A percentile compares a stretch with the other conserved stretches of the same genome.
These are phyloP conservation scores for Triadica sebifera DNA, from an alignment of 345 rosid genomes.

Conservation along the genomic window DNA sequence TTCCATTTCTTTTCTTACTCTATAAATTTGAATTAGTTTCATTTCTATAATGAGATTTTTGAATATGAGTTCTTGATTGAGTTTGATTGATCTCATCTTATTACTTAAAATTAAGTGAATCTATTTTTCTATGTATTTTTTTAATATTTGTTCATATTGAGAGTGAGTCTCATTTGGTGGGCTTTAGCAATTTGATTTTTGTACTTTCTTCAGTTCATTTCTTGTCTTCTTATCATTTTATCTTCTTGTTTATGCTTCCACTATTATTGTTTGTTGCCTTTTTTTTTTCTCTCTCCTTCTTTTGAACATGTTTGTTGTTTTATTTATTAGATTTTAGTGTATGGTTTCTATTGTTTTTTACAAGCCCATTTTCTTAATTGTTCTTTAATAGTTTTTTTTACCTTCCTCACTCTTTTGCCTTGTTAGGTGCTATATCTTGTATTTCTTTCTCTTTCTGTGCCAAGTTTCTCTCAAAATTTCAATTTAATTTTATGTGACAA, in stretches of 20 bases:
- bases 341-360: slow-evolving; percentile 5
- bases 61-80: neutral
- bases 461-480: neutral
- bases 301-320: slow-evolving; percentile 8
- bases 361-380: neutral
- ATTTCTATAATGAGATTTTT: neutral
- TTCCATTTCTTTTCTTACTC: neutral
- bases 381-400: neutral
- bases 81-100: neutral
- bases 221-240: slow-evolving; percentile 33
- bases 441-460: too few relatives aligned
- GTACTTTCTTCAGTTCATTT: slow-evolving; percentile 20
- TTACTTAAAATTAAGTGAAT: neutral
- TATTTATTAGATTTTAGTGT: slow-evolving; percentile 8
- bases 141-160: neutral
- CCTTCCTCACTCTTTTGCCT: neutral
- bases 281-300: slow-evolving; percentile 14
- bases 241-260: slow-evolving; percentile 27
- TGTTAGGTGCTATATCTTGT: slow-evolving; percentile 14
- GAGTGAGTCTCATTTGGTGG: neutral
- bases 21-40: neutral
- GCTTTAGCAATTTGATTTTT: slow-evolving; percentile 13
- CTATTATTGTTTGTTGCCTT: slow-evolving; percentile 16
- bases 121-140: neutral
- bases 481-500: neutral